Percentiles rank a stretch among this genome's conserved stretches.
Evolutionary conservation across 371 early-diverging fungal species (phyloP).

Genomic region (Mucor velutinosus): DNA sequence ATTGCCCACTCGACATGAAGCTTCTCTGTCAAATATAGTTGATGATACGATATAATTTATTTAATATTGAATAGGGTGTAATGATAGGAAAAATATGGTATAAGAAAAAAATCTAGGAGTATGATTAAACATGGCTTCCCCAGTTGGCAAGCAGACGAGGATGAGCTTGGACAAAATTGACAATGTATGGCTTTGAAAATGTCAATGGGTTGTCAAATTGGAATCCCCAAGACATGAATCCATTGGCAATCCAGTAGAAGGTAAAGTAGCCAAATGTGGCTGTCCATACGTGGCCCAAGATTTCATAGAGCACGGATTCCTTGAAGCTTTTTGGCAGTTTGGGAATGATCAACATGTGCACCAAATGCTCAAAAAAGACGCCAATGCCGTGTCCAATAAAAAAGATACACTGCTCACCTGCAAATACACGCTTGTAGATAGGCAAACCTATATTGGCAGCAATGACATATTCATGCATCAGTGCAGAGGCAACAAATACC

Average conservation of each 20-base stretch:
- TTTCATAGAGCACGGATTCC: neutral
- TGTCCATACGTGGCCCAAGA: slow-evolving; percentile 4
- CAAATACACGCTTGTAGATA: slow-evolving; percentile 14
- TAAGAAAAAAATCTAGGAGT: neutral
- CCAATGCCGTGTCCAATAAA: slow-evolving; percentile 18
- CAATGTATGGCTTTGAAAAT: slow-evolving; percentile 11
- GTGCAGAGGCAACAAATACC: slow-evolving; percentile 20
- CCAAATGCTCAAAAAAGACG: slow-evolving; percentile 15
- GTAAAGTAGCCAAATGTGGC: slow-evolving; percentile 13
- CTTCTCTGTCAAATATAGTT: too few relatives aligned
- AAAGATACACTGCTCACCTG: slow-evolving; percentile 22
- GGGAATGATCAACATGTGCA: neutral
- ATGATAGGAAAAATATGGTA: neutral
- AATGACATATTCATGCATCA: slow-evolving; percentile 27
- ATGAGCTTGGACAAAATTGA: slow-evolving; percentile 2
- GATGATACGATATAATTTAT: too few relatives aligned
- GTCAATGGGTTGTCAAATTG: slow-evolving; percentile 18
- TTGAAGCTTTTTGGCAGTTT: slow-evolving; percentile 7
- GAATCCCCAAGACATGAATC: slow-evolving; percentile 22
- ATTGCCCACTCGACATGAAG: too few relatives aligned
- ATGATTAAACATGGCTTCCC: slow-evolving; percentile 17
- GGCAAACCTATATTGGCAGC: slow-evolving; percentile 18
- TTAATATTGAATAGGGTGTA: neutral
- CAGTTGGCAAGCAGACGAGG: slow-evolving; percentile 12
- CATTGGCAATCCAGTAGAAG: slow-evolving; percentile 19